Base-by-base conservation (phyloP, 257 asterid species). In the Fraxinus excelsior region DNA sequence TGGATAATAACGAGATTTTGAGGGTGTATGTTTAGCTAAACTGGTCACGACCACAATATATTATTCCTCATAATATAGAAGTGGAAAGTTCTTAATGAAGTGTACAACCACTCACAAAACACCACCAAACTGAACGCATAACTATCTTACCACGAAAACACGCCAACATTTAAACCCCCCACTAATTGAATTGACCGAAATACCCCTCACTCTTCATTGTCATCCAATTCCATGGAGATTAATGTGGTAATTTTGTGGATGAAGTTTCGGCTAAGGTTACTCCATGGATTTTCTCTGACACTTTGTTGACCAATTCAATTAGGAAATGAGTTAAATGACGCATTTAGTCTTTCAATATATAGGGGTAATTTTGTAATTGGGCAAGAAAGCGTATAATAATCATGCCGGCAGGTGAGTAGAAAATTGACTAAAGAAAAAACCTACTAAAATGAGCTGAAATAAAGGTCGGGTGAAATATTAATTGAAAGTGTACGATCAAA, bases 61-160 rank as follows among this genome's bases (percentile, higher is more conserved):
- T 75, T 72, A 49, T 32, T 18, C 60, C 71, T 19, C 53, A 58
- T 2, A 64, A 70, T 49, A 46, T 60, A 73, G 2, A 71, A 44
- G 44, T 26, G 25, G 14, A 29, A 71, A 38, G 68, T 60, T 56
- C 65, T 40, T 70, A 69, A 5, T 74, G 77, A 77, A 84, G 77
- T 16, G 64, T 80, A 71, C 76, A 76, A 77, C 85, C 86, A 87
- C 88, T 81, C 69, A 76, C 87, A 84, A 79, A 87, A 78, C 88
- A 77, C 86, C 87, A 87, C 93, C 89, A 84, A 85, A 87, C 88
- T 53, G 76, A 76, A 73, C 77, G 76, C 87, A 82, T 75, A 80
- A 87, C 78, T 81, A 84, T 81, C 83, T 62, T 87, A 87, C 91
- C 91, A 83, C 86, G 80, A 78, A 67, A 62, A 84, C 89, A 86